Evolutionary conservation across 2,329 filamentous ascomycete genomes (phyloP).

Genomic region (Ophiobolus disseminans): DNA sequence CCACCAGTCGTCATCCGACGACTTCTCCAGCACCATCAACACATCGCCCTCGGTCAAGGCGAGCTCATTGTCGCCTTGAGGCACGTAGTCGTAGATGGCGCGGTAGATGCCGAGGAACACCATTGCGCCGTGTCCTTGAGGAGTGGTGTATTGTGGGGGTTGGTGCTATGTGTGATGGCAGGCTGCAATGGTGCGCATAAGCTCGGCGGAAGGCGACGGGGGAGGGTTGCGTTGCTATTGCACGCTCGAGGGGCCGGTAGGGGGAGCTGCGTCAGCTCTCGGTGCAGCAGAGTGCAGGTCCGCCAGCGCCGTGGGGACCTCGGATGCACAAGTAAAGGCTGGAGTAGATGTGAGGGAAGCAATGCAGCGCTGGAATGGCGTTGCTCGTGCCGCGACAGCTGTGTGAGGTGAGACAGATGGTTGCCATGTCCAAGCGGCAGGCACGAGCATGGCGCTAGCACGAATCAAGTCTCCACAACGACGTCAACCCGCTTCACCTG

Average conservation of each 20-base stretch:
- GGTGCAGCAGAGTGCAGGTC: slow-evolving; percentile 15
- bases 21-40: slow-evolving; percentile 87
- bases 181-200: slow-evolving; percentile 34
- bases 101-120: slow-evolving; percentile 91
- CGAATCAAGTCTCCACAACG: slow-evolving; percentile 20
- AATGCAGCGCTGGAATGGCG: slow-evolving; percentile 15
- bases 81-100: slow-evolving; percentile 90
- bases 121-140: slow-evolving; percentile 61
- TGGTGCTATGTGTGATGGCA: slow-evolving; percentile 23
- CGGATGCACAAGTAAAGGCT: not conserved
- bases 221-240: slow-evolving; percentile 23
- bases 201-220: slow-evolving; percentile 34
- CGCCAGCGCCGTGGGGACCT: slow-evolving; percentile 7
- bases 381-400: slow-evolving; percentile 24
- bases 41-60: slow-evolving; percentile 85
- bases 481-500: slow-evolving; percentile 29
- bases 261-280: slow-evolving; percentile 17
- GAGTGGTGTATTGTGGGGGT: slow-evolving; percentile 5
- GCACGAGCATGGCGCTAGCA: slow-evolving; percentile 20
- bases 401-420: slow-evolving; percentile 20
- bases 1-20: slow-evolving; percentile 83
- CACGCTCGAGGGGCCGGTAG: slow-evolving; percentile 32
- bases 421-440: slow-evolving; percentile 12
- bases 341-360: slow-evolving; percentile 4
- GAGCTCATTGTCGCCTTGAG: slow-evolving; percentile 85